Conservation (phyloP, 441 rosid species). For the Arabidopsis lyrata region DNA sequence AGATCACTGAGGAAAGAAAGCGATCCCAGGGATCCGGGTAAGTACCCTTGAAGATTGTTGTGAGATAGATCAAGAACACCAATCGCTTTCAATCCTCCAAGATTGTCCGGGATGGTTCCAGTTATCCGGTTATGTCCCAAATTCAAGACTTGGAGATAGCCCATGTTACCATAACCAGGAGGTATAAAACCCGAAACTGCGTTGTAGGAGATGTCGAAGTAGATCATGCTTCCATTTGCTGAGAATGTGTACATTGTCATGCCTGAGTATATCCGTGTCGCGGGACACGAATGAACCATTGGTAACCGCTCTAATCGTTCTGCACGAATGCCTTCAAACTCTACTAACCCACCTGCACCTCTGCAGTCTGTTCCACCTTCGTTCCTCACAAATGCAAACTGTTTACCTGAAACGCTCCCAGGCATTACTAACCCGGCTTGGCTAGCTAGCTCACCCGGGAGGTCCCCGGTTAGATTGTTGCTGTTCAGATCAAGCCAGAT, state of each 20-base stretch:
- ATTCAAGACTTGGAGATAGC: conserved; percentile 83
- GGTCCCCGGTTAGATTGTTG: conserved; percentile 66
- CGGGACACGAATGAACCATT: conserved; percentile 86
- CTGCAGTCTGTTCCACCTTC: conserved; percentile 96
- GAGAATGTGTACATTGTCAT: conserved; percentile 74
- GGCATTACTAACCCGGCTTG: conserved; percentile 74
- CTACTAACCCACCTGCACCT: conserved; percentile 95
- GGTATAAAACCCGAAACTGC: conserved; percentile 72
- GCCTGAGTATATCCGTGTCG: conserved; percentile 84
- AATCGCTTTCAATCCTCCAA: conserved; percentile 74
- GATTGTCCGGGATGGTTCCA: conserved; percentile 76
- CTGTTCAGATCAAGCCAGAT: conserved; percentile 98
- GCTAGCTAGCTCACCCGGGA: conserved; percentile 75
- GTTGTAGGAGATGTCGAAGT: conserved; percentile 89
- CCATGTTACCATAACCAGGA: conserved; percentile 64
- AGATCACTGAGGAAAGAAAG: conserved; percentile 90
- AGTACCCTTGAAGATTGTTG: conserved; percentile 70
- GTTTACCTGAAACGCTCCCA: conserved; percentile 85
- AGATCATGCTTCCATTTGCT: conserved; percentile 82
- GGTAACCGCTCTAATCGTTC: conserved; percentile 75
- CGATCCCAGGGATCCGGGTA: conserved; percentile 77
- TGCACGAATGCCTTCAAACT: conserved; percentile 84
- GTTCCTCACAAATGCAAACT: conserved; percentile 90
- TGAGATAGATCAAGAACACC: conserved; percentile 93
- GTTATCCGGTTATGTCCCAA: conserved; percentile 78